phyloP scores from a whole-genome alignment of 805 yeast genomes.

The Candida gorgasii region DNA sequence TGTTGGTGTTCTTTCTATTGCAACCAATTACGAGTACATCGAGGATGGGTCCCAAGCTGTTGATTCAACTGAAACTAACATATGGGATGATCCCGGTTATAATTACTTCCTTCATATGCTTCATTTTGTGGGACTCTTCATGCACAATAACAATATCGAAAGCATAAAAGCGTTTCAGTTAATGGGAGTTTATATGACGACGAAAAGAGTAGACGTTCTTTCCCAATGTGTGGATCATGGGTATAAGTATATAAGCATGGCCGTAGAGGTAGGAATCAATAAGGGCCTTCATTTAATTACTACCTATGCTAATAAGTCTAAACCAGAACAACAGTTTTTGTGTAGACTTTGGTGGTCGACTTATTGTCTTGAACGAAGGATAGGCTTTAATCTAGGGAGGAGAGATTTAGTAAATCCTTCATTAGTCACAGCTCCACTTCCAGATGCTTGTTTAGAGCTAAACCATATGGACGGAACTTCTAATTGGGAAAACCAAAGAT shows the following conservation, averaged over 20 bases:
- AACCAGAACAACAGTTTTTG: constrained; percentile 11
- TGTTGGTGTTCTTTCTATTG: constrained; percentile 15
- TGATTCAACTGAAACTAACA: not conserved
- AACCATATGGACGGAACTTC: constrained; percentile 13
- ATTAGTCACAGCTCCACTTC: constrained; percentile 16
- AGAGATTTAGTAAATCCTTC: constrained; percentile 12
- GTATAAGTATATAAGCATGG: constrained; percentile 16
- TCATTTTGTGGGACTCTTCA: constrained; percentile 18
- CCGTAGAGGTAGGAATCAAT: constrained; percentile 17
- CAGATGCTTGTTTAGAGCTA: constrained; percentile 12
- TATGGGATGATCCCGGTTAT: constrained; percentile 18
- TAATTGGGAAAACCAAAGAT: constrained; percentile 14
- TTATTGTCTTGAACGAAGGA: constrained; percentile 17
- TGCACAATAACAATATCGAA: constrained; percentile 17
- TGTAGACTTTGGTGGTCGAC: constrained; percentile 20
- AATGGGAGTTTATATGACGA: constrained; percentile 20
- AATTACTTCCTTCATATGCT: constrained; percentile 15
- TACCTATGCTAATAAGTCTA: constrained; percentile 10
- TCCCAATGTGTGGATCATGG: constrained; percentile 17
- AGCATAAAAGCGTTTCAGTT: constrained; percentile 17
- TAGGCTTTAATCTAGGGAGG: constrained; percentile 18
- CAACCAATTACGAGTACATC: constrained; percentile 19
- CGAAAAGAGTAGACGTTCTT: constrained; percentile 19
- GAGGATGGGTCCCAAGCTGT: constrained; percentile 10
- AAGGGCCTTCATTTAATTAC: constrained; percentile 14